These are phyloP conservation scores for Termitomyces sp. DNA, from an alignment of 768 basidiomycete genomes.

Conservation along the genomic window DNA sequence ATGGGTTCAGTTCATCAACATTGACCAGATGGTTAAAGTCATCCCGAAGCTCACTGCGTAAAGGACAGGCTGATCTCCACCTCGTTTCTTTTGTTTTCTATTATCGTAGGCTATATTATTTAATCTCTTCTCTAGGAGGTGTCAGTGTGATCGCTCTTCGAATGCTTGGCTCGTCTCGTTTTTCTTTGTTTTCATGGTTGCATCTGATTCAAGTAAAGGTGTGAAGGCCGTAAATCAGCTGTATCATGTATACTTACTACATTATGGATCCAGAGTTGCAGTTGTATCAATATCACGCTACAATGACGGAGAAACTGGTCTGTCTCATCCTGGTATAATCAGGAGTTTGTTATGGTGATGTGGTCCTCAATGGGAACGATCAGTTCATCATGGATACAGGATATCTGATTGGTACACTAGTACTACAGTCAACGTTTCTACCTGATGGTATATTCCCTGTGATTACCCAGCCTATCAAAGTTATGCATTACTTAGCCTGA, in stretches of 20 bases:
- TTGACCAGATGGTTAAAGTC: slow-evolving; percentile 80
- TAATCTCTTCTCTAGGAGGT: not conserved
- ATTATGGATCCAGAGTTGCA: not conserved
- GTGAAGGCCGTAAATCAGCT: not conserved
- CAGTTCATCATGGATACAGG: too few relatives aligned
- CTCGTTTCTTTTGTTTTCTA: not conserved
- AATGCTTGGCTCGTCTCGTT: too few relatives aligned
- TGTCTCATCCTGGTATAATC: too few relatives aligned
- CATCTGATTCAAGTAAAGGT: too few relatives aligned
- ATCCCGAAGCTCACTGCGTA: slow-evolving; percentile 72
- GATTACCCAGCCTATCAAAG: not conserved
- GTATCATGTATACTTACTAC: not conserved
- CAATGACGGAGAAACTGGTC: too few relatives aligned
- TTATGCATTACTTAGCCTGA: not conserved
- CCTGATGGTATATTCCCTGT: not conserved
- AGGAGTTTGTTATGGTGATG: too few relatives aligned
- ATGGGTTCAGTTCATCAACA: slow-evolving; percentile 84
- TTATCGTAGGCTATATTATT: not conserved
- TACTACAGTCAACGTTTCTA: too few relatives aligned
- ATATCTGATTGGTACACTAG: too few relatives aligned
- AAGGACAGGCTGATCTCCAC: not conserved
- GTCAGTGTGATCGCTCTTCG: not conserved
- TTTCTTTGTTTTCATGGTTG: not conserved
- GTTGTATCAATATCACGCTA: not conserved
- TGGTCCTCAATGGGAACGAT: too few relatives aligned